Conservation (phyloP, 2,329 filamentous ascomycete species). For the Pyricularia sp. region DNA sequence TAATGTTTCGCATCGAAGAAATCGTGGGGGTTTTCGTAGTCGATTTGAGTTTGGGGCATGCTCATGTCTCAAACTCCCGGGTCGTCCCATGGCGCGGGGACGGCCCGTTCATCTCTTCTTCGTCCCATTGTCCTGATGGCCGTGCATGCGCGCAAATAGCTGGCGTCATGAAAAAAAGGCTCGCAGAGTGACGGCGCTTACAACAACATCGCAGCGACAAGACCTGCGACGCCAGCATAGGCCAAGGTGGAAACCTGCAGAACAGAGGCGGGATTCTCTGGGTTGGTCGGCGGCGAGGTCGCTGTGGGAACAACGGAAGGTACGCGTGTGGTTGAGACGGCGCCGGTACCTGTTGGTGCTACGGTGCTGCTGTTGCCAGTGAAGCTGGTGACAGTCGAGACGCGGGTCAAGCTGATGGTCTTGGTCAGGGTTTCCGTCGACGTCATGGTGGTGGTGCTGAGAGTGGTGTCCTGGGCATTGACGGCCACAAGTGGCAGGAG, state of each 20-base stretch:
- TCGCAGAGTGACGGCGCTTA: neutral
- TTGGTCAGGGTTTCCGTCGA: slow-evolving; percentile 35
- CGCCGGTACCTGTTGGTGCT: slow-evolving; percentile 14
- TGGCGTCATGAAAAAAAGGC: neutral
- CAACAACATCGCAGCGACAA: slow-evolving; percentile 16
- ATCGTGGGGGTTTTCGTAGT: slow-evolving; percentile 6
- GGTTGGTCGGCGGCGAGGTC: slow-evolving; percentile 11
- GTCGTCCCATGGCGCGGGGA: neutral
- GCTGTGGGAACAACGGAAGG: slow-evolving; percentile 12
- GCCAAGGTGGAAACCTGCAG: slow-evolving; percentile 31
- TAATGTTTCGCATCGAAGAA: slow-evolving; percentile 18
- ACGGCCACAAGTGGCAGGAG: slow-evolving; percentile 42
- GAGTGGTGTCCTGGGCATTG: slow-evolving; percentile 17
- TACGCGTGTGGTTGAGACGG: neutral
- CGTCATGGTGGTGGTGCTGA: slow-evolving; percentile 36
- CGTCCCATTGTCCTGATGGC: neutral
- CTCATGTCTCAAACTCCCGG: neutral
- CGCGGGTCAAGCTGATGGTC: slow-evolving; percentile 26
- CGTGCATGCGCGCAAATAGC: neutral
- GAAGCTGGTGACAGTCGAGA: slow-evolving; percentile 19
- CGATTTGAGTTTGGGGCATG: neutral
- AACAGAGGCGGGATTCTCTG: slow-evolving; percentile 18
- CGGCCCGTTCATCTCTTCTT: neutral
- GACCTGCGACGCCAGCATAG: slow-evolving; percentile 36
- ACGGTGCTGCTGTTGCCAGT: slow-evolving; percentile 18